Conservation (phyloP, 345 rosid genomes). For the Arabis hirsuta region DNA sequence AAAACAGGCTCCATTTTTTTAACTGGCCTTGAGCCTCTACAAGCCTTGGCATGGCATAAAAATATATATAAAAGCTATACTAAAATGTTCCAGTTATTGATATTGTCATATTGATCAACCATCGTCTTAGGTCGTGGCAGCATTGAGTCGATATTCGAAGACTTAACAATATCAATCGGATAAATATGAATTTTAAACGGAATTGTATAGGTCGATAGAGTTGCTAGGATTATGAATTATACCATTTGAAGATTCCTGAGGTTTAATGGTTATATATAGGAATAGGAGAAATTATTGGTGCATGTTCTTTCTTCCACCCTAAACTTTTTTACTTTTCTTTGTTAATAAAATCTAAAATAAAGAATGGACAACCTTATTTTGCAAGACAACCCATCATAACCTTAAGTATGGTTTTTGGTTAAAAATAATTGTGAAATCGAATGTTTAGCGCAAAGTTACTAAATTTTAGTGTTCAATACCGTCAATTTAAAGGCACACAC, state of each 20-base stretch:
- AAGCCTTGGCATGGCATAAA: too few relatives aligned
- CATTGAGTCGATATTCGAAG: slow-evolving; percentile 20
- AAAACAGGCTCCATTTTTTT: too few relatives aligned
- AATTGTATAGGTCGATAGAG: too few relatives aligned
- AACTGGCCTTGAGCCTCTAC: too few relatives aligned
- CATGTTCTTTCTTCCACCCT: too few relatives aligned
- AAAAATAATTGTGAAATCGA: not conserved
- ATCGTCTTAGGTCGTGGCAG: not conserved
- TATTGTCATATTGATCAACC: slow-evolving; percentile 13
- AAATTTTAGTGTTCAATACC: not conserved
- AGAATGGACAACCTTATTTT: not conserved
- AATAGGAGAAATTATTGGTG: too few relatives aligned
- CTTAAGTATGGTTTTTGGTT: not conserved
- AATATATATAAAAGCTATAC: not conserved
- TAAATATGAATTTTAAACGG: not conserved
- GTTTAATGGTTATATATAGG: too few relatives aligned
- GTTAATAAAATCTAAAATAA: not conserved
- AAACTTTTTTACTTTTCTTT: not conserved
- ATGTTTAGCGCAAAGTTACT: not conserved
- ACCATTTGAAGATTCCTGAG: too few relatives aligned
- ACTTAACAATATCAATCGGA: slow-evolving; percentile 9
- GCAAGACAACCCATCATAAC: not conserved
- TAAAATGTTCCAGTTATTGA: slow-evolving; percentile 10
- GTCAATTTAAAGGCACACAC: not conserved
- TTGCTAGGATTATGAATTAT: too few relatives aligned